These are phyloP conservation scores for Plasmodium chabaudi DNA, from an alignment of 169 alveolate species.

Conservation along the genomic window DNA sequence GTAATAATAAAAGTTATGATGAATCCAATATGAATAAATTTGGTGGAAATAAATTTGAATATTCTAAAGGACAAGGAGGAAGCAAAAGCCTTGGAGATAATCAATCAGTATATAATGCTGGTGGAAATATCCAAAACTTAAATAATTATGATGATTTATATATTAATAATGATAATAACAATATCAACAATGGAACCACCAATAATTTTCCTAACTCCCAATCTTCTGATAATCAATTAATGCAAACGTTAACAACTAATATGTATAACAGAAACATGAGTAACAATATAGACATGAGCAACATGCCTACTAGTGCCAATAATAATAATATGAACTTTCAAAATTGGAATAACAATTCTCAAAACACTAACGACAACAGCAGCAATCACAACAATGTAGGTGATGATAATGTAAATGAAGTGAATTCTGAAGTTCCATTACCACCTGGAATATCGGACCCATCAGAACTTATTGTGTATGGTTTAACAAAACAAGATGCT, in stretches of 20 bases:
- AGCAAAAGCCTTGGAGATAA: not conserved
- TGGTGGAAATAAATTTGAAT: constrained; percentile 1
- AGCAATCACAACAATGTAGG: constrained; percentile 13
- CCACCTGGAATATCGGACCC: constrained; percentile 43
- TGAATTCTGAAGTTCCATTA: constrained; percentile 2
- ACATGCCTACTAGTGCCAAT: not conserved
- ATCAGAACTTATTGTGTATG: constrained; percentile 31
- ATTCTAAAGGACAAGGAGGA: not conserved
- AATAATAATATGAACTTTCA: constrained; percentile 14
- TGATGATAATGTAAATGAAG: constrained; percentile 4
- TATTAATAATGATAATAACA: constrained; percentile 13
- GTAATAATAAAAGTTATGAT: not conserved
- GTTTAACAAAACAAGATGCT: constrained; percentile 71
- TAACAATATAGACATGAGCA: not conserved
- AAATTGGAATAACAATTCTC: constrained; percentile 7
- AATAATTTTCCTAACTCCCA: not conserved
- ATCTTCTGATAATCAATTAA: constrained; percentile 22
- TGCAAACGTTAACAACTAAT: not conserved
- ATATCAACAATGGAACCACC: no score
- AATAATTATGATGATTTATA: constrained; percentile 15
- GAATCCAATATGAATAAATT: not conserved
- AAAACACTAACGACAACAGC: not conserved
- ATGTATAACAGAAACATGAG: not conserved
- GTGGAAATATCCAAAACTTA: not conserved
- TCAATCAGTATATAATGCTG: not conserved